Conservation (phyloP, 2,329 filamentous ascomycete species). For the Aspergillus caelatus region DNA sequence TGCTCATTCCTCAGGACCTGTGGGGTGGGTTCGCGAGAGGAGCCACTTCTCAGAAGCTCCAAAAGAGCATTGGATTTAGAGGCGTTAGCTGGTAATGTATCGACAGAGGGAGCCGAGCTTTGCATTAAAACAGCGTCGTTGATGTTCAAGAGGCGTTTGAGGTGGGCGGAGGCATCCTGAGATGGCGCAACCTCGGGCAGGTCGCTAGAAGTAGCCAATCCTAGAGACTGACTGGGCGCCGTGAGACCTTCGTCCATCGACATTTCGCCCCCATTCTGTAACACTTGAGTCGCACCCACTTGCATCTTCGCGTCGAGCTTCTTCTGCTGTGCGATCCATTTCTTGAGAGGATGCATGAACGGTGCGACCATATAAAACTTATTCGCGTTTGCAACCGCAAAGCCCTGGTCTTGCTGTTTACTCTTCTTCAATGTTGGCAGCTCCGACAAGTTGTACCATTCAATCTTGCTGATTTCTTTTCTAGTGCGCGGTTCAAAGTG, state of each 20-base stretch:
- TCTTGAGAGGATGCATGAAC: conserved; percentile 81
- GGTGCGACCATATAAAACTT: conserved; percentile 99
- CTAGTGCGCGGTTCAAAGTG: conserved; percentile 86
- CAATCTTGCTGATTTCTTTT: conserved; percentile 96
- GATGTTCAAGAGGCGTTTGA: conserved; percentile 54
- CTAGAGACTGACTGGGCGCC: conserved; percentile 22
- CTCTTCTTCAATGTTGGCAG: conserved; percentile 78
- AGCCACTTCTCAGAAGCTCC: conserved; percentile 54
- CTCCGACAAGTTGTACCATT: conserved; percentile 90
- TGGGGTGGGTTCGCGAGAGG: conserved; percentile 32
- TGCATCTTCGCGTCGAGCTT: conserved; percentile 65
- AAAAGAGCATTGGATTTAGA: conserved; percentile 57
- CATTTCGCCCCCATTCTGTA: conserved; percentile 51
- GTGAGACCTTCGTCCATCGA: conserved; percentile 62
- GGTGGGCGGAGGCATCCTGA: conserved; percentile 52
- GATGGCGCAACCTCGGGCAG: conserved; percentile 43
- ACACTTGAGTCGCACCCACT: conserved; percentile 45
- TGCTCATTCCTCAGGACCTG: conserved; percentile 42
- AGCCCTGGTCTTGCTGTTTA: conserved; percentile 65
- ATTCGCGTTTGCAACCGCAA: conserved; percentile 65
- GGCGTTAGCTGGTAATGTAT: conserved; percentile 32
- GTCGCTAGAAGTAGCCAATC: conserved; percentile 38
- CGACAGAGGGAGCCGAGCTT: conserved; percentile 13
- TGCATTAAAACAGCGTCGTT: conserved; percentile 22
- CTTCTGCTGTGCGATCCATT: conserved; percentile 86